Base-by-base conservation (phyloP, 1,284 basidiomycete genomes). In the Moesziomyces aphidis region DNA sequence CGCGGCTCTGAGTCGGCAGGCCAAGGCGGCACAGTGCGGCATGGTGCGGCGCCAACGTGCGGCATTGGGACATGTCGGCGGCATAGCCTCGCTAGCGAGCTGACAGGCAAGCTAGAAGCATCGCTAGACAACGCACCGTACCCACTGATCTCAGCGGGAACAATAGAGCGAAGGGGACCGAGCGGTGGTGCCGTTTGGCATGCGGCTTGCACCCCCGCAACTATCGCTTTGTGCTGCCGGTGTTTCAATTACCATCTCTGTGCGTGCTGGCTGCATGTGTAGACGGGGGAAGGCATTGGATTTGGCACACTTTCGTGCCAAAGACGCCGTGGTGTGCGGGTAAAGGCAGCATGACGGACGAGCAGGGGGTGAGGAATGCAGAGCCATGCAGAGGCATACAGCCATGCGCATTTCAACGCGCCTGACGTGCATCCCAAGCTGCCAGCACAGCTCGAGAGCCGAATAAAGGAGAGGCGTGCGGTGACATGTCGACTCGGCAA, bases 1-100 rank as follows among this genome's bases (percentile, higher is more conserved):
- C 31, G 31, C 31, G 31, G 31, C 11, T 28, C 31, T 13, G 31
- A 13, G 10, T 34, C 31, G 31, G 31, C 31, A 34, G 31, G 31
- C 31, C 31, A 34, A 13, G 1, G 31, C 39, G 39, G 39, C 39
- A 42, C 5, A 4, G 17, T 19, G 17, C 39, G 19, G 19, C 28
- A 50, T 13, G 31, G 17, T n/a, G 28, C 24, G 53, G 36, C 21
- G 28, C 17, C 26, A 13, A 31, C 53, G 10, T 34, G 58, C 60
- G 65, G 60, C 59, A 62, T 55, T 61, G 65, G 52, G 49, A 55
- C 60, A 61, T 62, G 60, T 68, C 65, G 65, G 55, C 60, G 60
- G 60, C 65, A 59, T 65, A 28, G 50, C 31, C 26, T 44, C 45
- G 13, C 10, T 39, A 57, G 19, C 23, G 36, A 48, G 9, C 31